Base-by-base conservation (phyloP, 805 yeast species). In the Candida dendrica region DNA sequence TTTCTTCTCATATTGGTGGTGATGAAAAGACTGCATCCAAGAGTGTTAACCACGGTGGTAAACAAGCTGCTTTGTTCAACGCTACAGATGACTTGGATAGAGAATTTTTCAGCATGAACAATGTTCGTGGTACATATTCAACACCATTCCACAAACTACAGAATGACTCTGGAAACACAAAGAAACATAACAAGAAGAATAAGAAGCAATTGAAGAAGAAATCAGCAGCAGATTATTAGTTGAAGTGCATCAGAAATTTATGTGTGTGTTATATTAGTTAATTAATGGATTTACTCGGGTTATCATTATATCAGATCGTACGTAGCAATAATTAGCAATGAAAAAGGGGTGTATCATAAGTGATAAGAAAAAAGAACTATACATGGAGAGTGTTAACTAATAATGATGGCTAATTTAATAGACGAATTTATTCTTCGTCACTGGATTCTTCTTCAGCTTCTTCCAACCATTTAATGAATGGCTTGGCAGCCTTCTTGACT, bases 401-500 rank as follows among this genome's bases (percentile, higher is more conserved):
- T n/a, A n/a, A n/a, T n/a, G n/a, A n/a, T n/a, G n/a, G n/a, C n/a
- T n/a, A n/a, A 30, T 30, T 30, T 30, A 15, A 7, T 5, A 14
- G 5, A 32, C 17, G 24, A 39, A 43, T 7, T 44, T 42, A 48
- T 38, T 56, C 60, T 36, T 58, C 64, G 37, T 61, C 66, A 37
- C 67, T 67, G 26, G 72, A 77, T 50, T 80, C 87, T 38, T 78
- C 85, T 53, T 88, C 96, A 46, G 98, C 98, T 64, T 85, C 90
- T 60, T 88, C 82, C 52, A 93, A 77, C 98, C 98, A 93, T 51
- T 84, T 80, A 49, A 93, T 70, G 68, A 93, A 93, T 26, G 98
- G 95, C 68, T 89, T 90, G 47, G 97, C 97, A 37, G 96, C 93
- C 67, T 81, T 86, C 66, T 96, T 85, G 40, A 90, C 95, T 75